These are phyloP conservation scores for Talaromyces verruculosus DNA, from an alignment of 2,329 filamentous ascomycete genomes.

Conservation along the genomic window DNA sequence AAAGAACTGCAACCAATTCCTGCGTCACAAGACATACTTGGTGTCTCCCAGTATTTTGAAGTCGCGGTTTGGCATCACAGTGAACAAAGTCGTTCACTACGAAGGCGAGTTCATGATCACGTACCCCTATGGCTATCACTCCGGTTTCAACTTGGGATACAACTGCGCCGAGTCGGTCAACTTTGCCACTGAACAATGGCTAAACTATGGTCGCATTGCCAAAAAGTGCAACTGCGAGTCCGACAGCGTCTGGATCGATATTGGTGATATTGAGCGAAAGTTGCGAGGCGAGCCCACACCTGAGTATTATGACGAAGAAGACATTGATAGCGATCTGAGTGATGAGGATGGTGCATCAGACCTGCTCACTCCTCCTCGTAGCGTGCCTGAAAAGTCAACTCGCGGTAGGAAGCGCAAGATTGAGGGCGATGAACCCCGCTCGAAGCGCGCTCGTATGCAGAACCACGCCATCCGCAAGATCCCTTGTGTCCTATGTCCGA, in stretches of 20 bases:
- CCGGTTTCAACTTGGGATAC: constrained; percentile 95
- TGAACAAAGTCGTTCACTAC: constrained; percentile 93
- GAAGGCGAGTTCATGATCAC: constrained; percentile 98
- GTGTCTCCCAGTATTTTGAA: constrained; percentile 88
- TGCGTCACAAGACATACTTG: constrained; percentile 95
- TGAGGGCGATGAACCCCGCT: constrained; percentile 56
- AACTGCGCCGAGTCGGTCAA: constrained; percentile 99
- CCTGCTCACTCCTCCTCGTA: constrained; percentile 75
- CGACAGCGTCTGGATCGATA: constrained; percentile 98
- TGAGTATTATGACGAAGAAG: constrained; percentile 45
- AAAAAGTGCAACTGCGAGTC: constrained; percentile 97
- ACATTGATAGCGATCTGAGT: constrained; percentile 62
- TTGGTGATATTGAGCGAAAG: constrained; percentile 92
- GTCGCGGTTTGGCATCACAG: constrained; percentile 88
- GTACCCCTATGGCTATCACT: constrained; percentile 97
- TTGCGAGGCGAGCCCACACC: constrained; percentile 75
- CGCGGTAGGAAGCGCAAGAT: constrained; percentile 69
- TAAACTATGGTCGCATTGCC: constrained; percentile 90
- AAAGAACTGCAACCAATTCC: constrained; percentile 92
- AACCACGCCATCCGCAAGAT: constrained; percentile 70
- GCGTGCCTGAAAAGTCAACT: constrained; percentile 61
- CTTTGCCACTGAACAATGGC: constrained; percentile 92
- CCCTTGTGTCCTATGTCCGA: constrained; percentile 89
- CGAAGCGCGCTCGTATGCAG: constrained; percentile 76
- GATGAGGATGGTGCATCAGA: constrained; percentile 65